These are phyloP conservation scores for Diaporthe capsici DNA, from an alignment of 2,329 filamentous ascomycete species.

Conservation along the genomic window DNA sequence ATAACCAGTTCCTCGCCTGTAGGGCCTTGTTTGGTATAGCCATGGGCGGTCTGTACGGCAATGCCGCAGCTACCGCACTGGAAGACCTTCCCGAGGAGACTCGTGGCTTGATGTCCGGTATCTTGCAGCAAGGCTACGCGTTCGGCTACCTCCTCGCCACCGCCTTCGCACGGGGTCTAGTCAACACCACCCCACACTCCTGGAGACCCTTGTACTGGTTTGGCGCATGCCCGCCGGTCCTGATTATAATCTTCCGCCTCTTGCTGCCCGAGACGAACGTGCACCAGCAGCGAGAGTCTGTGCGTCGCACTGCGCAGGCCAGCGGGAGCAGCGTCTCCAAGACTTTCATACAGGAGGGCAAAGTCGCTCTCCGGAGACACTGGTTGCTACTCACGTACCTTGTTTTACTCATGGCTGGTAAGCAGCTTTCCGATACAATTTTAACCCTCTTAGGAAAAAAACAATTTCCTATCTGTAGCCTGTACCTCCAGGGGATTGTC, in stretches of 20 bases:
- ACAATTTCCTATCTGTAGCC: too few relatives aligned
- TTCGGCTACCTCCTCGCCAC: conserved; percentile 75
- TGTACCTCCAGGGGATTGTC: too few relatives aligned
- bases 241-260: conserved; percentile 85
- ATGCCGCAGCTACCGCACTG: conserved; percentile 82
- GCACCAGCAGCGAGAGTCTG: conserved; percentile 75
- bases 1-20: conserved; percentile 80
- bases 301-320: conserved; percentile 60
- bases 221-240: conserved; percentile 81
- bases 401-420: conserved; percentile 88
- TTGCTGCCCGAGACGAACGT: conserved; percentile 84
- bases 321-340: conserved; percentile 65
- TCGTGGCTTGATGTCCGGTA: conserved; percentile 81
- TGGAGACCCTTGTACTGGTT: conserved; percentile 95
- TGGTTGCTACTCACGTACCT: conserved; percentile 87
- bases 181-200: conserved; percentile 81
- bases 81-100: conserved; percentile 79
- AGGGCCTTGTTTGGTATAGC: conserved; percentile 83
- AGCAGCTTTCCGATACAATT: too few relatives aligned
- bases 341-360: conserved; percentile 82
- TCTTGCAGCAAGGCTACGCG: conserved; percentile 81
- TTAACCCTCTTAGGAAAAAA: too few relatives aligned
- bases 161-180: conserved; percentile 74
- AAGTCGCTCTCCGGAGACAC: conserved; percentile 82
- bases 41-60: conserved; percentile 87